Base-by-base conservation (phyloP, 129 eudicot genomes). In the Pittosporum tobira region DNA sequence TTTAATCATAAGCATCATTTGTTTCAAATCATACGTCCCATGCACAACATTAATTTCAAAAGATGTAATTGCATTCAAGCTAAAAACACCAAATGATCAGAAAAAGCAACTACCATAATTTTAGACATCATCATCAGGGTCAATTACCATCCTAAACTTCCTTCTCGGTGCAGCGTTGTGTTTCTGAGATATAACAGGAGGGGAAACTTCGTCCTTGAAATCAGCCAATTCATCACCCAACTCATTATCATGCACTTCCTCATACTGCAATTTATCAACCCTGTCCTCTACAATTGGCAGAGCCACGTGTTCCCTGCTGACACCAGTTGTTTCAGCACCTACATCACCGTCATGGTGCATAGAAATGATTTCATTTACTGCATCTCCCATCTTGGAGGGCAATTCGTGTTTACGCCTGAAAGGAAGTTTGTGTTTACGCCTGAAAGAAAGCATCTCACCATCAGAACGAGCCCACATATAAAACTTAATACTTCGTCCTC, bases 71-170 rank as follows among this genome's bases (percentile, higher is more conserved):
- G 5, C 26, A 4, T 15, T 44, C 48, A 44, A 44, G 48, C 48
- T 44, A 6, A 44, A 44, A 44, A 44, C 2, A 44, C 48, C 0
- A 44, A 44, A 2, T 8, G 1, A 44, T 15, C n/a, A n/a, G n/a
- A n/a, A 49, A 5, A 26, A 5, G 23, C 51, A 37, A 34, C 24
- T 18, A 8, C 42, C 44, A 44, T 19, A 20, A 43, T 15, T 22
- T 56, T 45, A 66, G 37, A 36, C 48, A 38, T 56, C 71, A 50
- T 79, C 91, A 4, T 83, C 88, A 36, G 51, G 62, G 53, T 82
- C 91, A 19, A 79, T 44, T 8, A 83, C 69, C 85, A 83, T 73
- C 67, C 91, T 75, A 59, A 73, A 54, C 69, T 77, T 82, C 72
- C 96, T 74, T 77, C 94, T 88, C 16, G 59, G 27, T 9, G 57